Conservation (phyloP, 805 yeast genomes). For the Saturnispora zaruensis region DNA sequence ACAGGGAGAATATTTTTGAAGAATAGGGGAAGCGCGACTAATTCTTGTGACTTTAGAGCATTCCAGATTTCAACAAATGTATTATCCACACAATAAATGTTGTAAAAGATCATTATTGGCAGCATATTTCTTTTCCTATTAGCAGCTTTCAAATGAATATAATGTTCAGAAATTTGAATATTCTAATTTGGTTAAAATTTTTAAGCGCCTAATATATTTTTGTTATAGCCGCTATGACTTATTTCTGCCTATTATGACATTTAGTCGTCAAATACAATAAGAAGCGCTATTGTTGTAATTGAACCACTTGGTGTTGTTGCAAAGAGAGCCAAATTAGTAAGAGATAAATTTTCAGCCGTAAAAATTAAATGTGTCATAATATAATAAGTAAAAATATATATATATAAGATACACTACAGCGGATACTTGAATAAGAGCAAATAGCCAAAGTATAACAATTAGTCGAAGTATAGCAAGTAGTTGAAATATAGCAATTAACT, state of each 20-base stretch:
- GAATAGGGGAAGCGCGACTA: background rate
- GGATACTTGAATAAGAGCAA: no score
- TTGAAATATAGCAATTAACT: background rate
- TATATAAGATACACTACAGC: no score
- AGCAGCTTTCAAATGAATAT: background rate
- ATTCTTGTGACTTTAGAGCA: background rate
- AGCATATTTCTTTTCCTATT: no score
- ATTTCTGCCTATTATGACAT: background rate
- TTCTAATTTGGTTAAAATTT: background rate
- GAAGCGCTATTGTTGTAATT: background rate
- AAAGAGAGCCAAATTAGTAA: background rate
- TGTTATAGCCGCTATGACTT: background rate
- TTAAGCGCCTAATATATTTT: background rate
- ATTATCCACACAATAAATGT: background rate
- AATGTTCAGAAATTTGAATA: background rate
- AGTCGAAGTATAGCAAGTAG: no score
- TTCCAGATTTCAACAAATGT: no score
- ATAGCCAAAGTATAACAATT: no score
- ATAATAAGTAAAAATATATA: no score
- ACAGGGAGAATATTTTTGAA: background rate
- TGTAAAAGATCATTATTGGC: no score
- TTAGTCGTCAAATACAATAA: background rate
- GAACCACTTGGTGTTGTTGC: background rate
- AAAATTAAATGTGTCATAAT: background rate
- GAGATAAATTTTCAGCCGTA: background rate